Percentiles rank a stretch among this genome's conserved stretches.
phyloP scores from a whole-genome alignment of 768 basidiomycete species.

The Macrolepiota dolichaula region DNA sequence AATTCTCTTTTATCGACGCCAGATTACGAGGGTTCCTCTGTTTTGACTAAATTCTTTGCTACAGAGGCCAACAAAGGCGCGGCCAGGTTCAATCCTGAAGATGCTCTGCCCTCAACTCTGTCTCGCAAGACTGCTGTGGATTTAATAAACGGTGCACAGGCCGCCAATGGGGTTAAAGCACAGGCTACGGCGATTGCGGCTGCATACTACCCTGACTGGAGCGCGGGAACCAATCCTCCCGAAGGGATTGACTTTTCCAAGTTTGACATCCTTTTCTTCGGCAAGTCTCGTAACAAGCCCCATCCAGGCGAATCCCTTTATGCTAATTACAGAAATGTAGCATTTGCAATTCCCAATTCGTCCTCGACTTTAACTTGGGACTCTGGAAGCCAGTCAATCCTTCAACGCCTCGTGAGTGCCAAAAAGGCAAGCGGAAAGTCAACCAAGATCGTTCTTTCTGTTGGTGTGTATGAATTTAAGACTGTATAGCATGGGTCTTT shows the following conservation, averaged over 20 bases:
- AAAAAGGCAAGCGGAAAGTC: constrained; percentile 55
- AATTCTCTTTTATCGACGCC: constrained; percentile 25
- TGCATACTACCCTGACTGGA: constrained; percentile 54
- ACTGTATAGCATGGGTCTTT: constrained; percentile 10
- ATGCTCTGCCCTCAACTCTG: constrained; percentile 29
- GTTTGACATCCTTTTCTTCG: constrained; percentile 68
- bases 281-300: constrained; percentile 25
- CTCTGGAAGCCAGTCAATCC: constrained; percentile 43
- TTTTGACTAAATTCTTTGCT: constrained; percentile 31
- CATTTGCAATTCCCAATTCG: constrained; percentile 68
- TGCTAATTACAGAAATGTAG: constrained; percentile 26
- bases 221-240: constrained; percentile 43
- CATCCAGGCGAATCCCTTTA: not conserved
- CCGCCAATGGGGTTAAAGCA: not conserved
- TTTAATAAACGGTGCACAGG: constrained; percentile 1
- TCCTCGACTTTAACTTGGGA: constrained; percentile 50
- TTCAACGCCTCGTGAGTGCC: constrained; percentile 52
- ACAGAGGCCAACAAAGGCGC: not conserved
- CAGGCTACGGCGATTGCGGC: constrained; percentile 29
- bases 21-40: constrained; percentile 25
- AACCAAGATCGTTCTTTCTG: constrained; percentile 63
- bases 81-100: constrained; percentile 23
- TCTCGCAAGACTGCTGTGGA: constrained; percentile 14
- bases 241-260: constrained; percentile 57
- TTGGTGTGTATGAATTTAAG: constrained; percentile 43